Base-by-base conservation (phyloP, 768 basidiomycete genomes). In the Cyclocybe aegerita region DNA sequence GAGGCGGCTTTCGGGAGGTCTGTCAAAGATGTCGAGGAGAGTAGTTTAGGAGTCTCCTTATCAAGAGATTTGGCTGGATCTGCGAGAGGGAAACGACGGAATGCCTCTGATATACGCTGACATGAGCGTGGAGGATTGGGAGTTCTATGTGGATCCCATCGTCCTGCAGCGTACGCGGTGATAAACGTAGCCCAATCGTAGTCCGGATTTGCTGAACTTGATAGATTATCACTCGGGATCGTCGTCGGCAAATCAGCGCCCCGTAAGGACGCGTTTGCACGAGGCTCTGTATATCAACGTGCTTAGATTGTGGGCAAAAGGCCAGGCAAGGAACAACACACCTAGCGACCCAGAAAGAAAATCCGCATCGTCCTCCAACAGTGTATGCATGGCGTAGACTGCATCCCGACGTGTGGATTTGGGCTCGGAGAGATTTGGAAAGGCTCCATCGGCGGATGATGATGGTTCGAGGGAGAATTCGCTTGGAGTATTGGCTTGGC, bases 181-280 rank as follows among this genome's bases (percentile, higher is more conserved):
- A 89, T 82, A 65, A 93, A 93, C 0, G 81, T 79, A 12, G 77
- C 73, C 91, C 91, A 93, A 62, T 90, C 86, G 54, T 66, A 71
- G 31, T 71, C 70, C 0, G 64, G 45, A 17, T 56, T 43, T 12
- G 50, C 58, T 31, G 58, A 46, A 9, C 49, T 49, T 14, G 34
- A 30, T 9, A 8, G 14, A 41, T 14, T 35, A 15, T 40, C 34
- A 31, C 34, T 38, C 49, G 16, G 31, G 10, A 43, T 38, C 46
- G n/a, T 30, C 9, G 36, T 42, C 46, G 38, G 14, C 8, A 38
- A 46, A 34, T 7, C 4, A 34, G 17, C 32, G 39, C 23, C 23
- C 5, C 23, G 23, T 23, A 23, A 23, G 23, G 23, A 23, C 23
- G 5, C 23, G 23, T 3, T 23, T 5, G 23, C 5, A 23, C 23